phyloP scores from a whole-genome alignment of 257 asterid species.

The Asclepias syriaca region DNA sequence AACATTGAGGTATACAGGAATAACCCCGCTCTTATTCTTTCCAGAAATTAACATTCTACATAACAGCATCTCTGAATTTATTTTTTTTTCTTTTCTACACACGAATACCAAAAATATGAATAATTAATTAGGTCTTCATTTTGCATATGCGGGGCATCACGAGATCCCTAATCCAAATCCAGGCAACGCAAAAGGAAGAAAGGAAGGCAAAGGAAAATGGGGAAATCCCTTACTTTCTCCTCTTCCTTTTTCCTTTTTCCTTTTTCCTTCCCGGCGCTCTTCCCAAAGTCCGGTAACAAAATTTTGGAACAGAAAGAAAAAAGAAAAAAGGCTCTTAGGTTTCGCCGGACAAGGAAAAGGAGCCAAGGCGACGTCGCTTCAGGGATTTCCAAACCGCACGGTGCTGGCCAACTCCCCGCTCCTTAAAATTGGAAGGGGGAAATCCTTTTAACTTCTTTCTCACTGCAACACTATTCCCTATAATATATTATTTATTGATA shows the following conservation, averaged over 20 bases:
- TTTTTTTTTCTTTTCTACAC: neutral
- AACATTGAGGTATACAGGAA: slow-evolving; percentile 61
- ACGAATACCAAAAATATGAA: neutral
- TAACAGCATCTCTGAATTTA: slow-evolving; percentile 29
- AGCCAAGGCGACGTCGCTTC: too few relatives aligned
- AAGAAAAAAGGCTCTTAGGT: too few relatives aligned
- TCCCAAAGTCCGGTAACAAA: neutral
- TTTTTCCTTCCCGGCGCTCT: neutral
- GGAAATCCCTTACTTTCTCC: neutral
- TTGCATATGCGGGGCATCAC: neutral
- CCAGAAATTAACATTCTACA: slow-evolving; percentile 43
- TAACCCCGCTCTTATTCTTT: slow-evolving; percentile 40
- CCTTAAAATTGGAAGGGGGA: too few relatives aligned
- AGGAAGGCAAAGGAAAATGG: neutral
- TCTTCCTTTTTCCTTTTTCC: neutral
- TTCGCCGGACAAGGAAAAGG: too few relatives aligned
- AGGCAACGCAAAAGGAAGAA: neutral
- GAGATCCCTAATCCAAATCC: neutral
- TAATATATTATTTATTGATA: too few relatives aligned
- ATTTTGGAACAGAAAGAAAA: too few relatives aligned
- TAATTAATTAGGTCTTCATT: neutral
- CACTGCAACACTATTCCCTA: too few relatives aligned
- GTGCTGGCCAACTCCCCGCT: too few relatives aligned
- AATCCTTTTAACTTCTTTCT: too few relatives aligned
- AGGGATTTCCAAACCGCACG: too few relatives aligned